A percentile compares a stretch with the other conserved stretches of the same genome.
These are phyloP conservation scores for Thelephora terrestris DNA, from an alignment of 1,284 basidiomycete genomes.

Conservation along the genomic window DNA sequence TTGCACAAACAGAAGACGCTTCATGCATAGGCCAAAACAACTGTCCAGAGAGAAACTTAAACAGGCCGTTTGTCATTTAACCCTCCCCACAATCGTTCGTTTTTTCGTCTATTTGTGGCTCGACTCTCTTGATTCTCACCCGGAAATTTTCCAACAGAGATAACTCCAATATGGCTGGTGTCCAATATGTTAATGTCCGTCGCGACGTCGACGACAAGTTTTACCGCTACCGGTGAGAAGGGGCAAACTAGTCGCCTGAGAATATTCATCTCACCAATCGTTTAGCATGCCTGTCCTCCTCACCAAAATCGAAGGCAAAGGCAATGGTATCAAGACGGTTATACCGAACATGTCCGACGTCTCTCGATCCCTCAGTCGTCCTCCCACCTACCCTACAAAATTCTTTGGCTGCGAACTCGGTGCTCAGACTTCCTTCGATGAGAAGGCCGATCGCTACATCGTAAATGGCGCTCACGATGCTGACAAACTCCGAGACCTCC, in stretches of 20 bases:
- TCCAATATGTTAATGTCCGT: constrained; percentile 85
- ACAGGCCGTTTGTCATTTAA: constrained; percentile 46
- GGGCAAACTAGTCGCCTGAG: constrained; percentile 1
- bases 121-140: background rate
- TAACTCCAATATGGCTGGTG: constrained; percentile 76
- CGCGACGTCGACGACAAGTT: constrained; percentile 97
- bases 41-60: constrained; percentile 54
- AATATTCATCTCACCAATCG: constrained; percentile 1
- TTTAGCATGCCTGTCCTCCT: constrained; percentile 86
- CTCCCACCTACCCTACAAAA: constrained; percentile 95
- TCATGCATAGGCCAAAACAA: constrained; percentile 72
- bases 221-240: constrained; percentile 71
- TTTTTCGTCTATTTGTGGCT: background rate
- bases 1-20: constrained; percentile 54
- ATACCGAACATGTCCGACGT: constrained; percentile 98
- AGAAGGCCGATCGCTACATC: constrained; percentile 96
- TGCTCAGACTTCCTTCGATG: constrained; percentile 93
- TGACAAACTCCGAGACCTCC: constrained; percentile 86
- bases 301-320: constrained; percentile 98
- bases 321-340: constrained; percentile 99
- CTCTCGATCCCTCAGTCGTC: constrained; percentile 89
- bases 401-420: constrained; percentile 99
- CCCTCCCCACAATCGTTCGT: constrained; percentile 49
- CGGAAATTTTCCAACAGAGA: constrained; percentile 32
- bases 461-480: constrained; percentile 97